These are phyloP conservation scores for Teratosphaeria gauchensis DNA, from an alignment of 2,329 filamentous ascomycete species.

Conservation along the genomic window DNA sequence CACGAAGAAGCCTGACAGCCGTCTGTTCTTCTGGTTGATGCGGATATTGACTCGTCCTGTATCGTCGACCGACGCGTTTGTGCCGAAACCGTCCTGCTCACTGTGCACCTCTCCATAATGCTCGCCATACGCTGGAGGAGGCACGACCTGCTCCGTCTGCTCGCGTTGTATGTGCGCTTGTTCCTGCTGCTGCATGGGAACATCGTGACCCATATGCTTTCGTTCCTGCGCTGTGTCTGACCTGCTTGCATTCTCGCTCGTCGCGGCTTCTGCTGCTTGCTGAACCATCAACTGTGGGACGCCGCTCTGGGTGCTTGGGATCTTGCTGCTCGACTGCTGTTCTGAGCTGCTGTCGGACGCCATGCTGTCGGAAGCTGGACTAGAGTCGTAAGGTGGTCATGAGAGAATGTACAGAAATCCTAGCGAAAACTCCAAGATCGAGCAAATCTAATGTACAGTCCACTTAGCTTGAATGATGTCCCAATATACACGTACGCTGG, in stretches of 20 bases:
- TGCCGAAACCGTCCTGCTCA: slow-evolving; percentile 30
- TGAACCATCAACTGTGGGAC: slow-evolving; percentile 18
- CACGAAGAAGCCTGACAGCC: slow-evolving; percentile 57
- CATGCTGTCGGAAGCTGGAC: not conserved
- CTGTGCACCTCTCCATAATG: slow-evolving; percentile 28
- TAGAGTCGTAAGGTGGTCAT: too few relatives aligned
- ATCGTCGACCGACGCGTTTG: slow-evolving; percentile 36
- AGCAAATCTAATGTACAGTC: too few relatives aligned
- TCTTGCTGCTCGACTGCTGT: not conserved
- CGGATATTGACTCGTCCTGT: slow-evolving; percentile 73
- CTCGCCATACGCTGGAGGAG: slow-evolving; percentile 32
- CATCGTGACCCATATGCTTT: slow-evolving; percentile 18
- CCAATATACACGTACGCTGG: too few relatives aligned
- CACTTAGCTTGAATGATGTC: too few relatives aligned
- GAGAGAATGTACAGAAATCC: too few relatives aligned
- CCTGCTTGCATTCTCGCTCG: slow-evolving; percentile 10
- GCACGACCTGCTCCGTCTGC: slow-evolving; percentile 12
- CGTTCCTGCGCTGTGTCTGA: slow-evolving; percentile 9
- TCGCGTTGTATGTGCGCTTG: not conserved
- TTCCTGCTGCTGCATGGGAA: slow-evolving; percentile 5
- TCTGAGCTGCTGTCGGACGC: not conserved
- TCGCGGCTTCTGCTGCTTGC: slow-evolving; percentile 19
- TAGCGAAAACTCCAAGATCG: too few relatives aligned
- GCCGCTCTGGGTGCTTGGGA: not conserved
- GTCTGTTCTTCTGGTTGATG: slow-evolving; percentile 60